These are phyloP conservation scores for Coprinopsis sp. DNA, from an alignment of 768 basidiomycete genomes.

Conservation along the genomic window DNA sequence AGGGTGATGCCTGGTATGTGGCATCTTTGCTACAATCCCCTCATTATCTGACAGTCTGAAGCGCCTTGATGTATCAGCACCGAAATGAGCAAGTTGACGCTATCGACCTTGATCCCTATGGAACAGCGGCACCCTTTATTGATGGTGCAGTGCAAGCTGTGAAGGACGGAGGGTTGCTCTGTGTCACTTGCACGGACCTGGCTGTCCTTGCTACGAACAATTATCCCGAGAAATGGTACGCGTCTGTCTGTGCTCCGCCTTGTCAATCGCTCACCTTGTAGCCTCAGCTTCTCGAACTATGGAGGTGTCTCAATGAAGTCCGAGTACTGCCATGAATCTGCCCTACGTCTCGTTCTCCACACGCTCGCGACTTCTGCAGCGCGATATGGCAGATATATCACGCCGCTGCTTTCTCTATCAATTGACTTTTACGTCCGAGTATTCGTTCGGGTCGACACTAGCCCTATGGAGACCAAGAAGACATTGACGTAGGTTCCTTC, in stretches of 20 bases:
- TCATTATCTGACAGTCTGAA: slow-evolving; percentile 24
- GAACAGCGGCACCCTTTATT: slow-evolving; percentile 94
- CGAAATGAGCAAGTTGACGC: slow-evolving; percentile 84
- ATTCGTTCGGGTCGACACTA: slow-evolving; percentile 73
- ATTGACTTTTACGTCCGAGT: slow-evolving; percentile 97
- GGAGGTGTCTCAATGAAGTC: slow-evolving; percentile 86
- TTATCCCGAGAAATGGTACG: slow-evolving; percentile 94
- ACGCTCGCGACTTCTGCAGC: slow-evolving; percentile 81
- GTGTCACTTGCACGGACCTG: slow-evolving; percentile 95
- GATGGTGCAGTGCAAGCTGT: slow-evolving; percentile 90
- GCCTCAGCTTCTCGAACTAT: slow-evolving; percentile 83
- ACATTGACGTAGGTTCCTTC: slow-evolving; percentile 56
- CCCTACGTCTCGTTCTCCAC: slow-evolving; percentile 87
- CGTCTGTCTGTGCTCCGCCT: not conserved
- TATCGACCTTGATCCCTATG: slow-evolving; percentile 98
- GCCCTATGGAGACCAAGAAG: slow-evolving; percentile 82
- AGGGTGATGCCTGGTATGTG: slow-evolving; percentile 90
- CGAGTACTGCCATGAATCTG: slow-evolving; percentile 95
- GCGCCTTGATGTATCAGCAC: slow-evolving; percentile 87
- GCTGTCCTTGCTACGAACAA: slow-evolving; percentile 91
- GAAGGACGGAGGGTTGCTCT: slow-evolving; percentile 85
- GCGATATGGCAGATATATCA: slow-evolving; percentile 88
- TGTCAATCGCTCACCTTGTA: not conserved
- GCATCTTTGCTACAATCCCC: slow-evolving; percentile 1
- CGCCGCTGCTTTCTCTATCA: slow-evolving; percentile 83